A percentile compares a stretch with the other conserved stretches of the same genome.
Evolutionary conservation across 1,284 basidiomycete genomes (phyloP).

Genomic region (Tilletia indica): DNA sequence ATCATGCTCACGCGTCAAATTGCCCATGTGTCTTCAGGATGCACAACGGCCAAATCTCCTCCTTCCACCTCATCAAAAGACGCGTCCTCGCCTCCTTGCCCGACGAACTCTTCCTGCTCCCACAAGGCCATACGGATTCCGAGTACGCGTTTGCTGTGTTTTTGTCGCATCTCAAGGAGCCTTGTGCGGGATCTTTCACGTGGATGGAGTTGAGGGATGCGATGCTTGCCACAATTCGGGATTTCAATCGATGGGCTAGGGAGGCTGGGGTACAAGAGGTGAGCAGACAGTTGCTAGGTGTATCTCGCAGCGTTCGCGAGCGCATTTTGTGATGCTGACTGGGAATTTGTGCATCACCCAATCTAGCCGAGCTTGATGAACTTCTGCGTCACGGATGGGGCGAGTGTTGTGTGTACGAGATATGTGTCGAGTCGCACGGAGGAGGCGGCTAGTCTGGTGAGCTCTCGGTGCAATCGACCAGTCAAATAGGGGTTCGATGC

Average conservation of each 20-base stretch:
- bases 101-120: conserved; percentile 46
- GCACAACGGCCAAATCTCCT: conserved; percentile 52
- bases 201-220: conserved; percentile 40
- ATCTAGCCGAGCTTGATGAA: conserved; percentile 83
- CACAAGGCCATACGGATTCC: conserved; percentile 49
- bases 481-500: not conserved
- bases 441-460: conserved; percentile 79
- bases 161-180: conserved; percentile 40
- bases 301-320: not conserved
- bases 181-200: conserved; percentile 29
- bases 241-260: conserved; percentile 44
- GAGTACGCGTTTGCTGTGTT: conserved; percentile 51
- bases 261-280: conserved; percentile 40
- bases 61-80: conserved; percentile 45
- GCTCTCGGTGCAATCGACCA: conserved; percentile 54
- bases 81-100: conserved; percentile 37
- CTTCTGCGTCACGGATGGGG: conserved; percentile 91
- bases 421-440: conserved; percentile 88
- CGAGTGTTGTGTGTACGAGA: conserved; percentile 85
- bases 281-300: conserved; percentile 13
- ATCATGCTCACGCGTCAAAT: not conserved
- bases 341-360: not conserved
- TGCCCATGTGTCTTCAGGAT: conserved; percentile 26
- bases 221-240: conserved; percentile 45
- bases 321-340: not conserved